phyloP scores from a whole-genome alignment of 129 eudicot genomes.

The Scalesia atractyloides region DNA sequence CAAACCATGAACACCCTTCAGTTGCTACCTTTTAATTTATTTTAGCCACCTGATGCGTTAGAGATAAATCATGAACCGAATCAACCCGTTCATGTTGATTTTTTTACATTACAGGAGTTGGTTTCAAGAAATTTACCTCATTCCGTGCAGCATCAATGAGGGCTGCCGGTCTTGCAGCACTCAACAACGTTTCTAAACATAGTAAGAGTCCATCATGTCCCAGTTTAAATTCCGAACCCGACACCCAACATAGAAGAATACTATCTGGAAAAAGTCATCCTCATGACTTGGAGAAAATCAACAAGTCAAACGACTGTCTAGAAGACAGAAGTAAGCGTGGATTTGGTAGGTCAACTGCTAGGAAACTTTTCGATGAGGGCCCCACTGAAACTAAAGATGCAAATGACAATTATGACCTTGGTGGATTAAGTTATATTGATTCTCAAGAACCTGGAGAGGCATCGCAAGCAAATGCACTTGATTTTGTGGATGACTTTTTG shows the following conservation, averaged over 20 bases:
- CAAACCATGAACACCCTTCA: too few species aligned
- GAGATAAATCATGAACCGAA: too few species aligned
- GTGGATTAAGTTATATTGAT: slow-evolving; percentile 69
- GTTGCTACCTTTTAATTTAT: neutral
- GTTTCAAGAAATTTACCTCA: slow-evolving; percentile 48
- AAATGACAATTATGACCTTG: slow-evolving; percentile 20
- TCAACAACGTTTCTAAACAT: slow-evolving; percentile 32
- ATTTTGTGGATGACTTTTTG: slow-evolving; percentile 76
- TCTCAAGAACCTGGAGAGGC: slow-evolving; percentile 97
- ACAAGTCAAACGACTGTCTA: slow-evolving; percentile 28
- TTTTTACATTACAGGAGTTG: slow-evolving; percentile 27
- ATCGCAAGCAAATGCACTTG: slow-evolving; percentile 87
- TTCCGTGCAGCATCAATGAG: slow-evolving; percentile 69
- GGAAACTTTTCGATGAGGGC: slow-evolving; percentile 69
- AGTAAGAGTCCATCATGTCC: slow-evolving; percentile 32
- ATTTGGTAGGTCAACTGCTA: slow-evolving; percentile 53
- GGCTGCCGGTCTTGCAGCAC: slow-evolving; percentile 80
- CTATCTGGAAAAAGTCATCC: slow-evolving; percentile 32
- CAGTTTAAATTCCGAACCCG: slow-evolving; percentile 25
- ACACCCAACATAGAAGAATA: slow-evolving; percentile 29
- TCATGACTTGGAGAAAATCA: slow-evolving; percentile 23
- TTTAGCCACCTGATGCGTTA: neutral
- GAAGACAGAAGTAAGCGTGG: slow-evolving; percentile 29
- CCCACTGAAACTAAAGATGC: slow-evolving; percentile 32
- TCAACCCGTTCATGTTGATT: slow-evolving; percentile 1